phyloP scores from a whole-genome alignment of 2,329 filamentous ascomycete genomes.

The Thielaviopsis punctulata region DNA sequence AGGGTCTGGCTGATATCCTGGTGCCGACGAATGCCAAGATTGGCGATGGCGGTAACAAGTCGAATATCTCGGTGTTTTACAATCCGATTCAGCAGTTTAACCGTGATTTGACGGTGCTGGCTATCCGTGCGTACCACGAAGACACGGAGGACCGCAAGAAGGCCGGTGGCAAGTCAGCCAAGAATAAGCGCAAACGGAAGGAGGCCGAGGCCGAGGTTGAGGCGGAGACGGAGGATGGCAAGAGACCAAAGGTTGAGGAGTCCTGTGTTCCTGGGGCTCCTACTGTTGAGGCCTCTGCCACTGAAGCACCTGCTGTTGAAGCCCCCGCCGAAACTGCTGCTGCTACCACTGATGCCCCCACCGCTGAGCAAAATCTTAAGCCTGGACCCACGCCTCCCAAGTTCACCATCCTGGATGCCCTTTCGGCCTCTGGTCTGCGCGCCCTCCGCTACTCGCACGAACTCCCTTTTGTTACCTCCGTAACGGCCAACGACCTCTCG shows the following conservation, averaged over 20 bases:
- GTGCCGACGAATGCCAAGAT: conserved; percentile 30
- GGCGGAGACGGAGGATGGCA: conserved; percentile 26
- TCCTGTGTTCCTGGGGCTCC: background rate
- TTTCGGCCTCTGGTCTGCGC: conserved; percentile 83
- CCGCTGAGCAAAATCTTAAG: conserved; percentile 2
- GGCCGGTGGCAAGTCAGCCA: conserved; percentile 15
- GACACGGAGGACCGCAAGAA: conserved; percentile 33
- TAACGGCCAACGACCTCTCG: conserved; percentile 84
- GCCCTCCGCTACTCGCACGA: conserved; percentile 85
- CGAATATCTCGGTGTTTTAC: conserved; percentile 68
- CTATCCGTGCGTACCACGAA: conserved; percentile 77
- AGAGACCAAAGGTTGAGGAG: conserved; percentile 9
- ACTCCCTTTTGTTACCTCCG: conserved; percentile 62
- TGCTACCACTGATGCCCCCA: background rate
- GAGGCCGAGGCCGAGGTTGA: conserved; percentile 23
- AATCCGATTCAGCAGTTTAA: conserved; percentile 99
- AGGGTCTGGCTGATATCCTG: conserved; percentile 40
- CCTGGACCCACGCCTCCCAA: conserved; percentile 20
- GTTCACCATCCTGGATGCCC: conserved; percentile 82
- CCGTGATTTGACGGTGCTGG: conserved; percentile 80
- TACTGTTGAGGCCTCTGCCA: background rate
- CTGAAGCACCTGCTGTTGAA: background rate
- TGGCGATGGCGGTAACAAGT: conserved; percentile 40
- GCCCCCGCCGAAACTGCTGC: background rate
- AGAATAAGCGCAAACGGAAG: conserved; percentile 26